Conservation (phyloP, 2,329 filamentous ascomycete species). For the Ramularia collo-cygni region DNA sequence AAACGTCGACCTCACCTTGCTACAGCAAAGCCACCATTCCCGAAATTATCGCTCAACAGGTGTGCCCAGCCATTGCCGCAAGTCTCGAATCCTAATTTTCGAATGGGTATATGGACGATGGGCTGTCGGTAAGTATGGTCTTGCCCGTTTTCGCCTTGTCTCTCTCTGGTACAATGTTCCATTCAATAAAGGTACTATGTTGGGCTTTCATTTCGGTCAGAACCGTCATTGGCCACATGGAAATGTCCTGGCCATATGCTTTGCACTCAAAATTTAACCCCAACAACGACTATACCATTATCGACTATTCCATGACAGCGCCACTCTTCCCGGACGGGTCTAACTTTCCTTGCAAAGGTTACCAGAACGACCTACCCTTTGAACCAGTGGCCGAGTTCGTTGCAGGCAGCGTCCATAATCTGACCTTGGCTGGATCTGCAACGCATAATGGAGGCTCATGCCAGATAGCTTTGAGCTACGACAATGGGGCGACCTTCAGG, state of each 20-base stretch:
- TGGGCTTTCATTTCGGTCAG: background rate
- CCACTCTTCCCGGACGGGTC: slow-evolving; percentile 55
- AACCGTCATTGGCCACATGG: slow-evolving; percentile 41
- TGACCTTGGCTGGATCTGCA: slow-evolving; percentile 56
- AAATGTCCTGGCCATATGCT: slow-evolving; percentile 50
- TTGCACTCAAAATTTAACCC: slow-evolving; percentile 47
- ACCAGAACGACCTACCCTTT: slow-evolving; percentile 46
- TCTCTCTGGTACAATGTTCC: background rate
- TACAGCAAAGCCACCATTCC: no score
- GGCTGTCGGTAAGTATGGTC: no score
- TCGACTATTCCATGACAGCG: slow-evolving; percentile 66
- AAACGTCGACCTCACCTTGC: no score
- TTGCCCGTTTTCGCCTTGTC: no score
- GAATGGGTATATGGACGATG: no score
- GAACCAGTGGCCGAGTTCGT: slow-evolving; percentile 53
- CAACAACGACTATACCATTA: slow-evolving; percentile 35
- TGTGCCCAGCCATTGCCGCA: no score
- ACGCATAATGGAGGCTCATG: slow-evolving; percentile 60
- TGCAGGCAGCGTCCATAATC: slow-evolving; percentile 55
- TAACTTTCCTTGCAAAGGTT: slow-evolving; percentile 73
- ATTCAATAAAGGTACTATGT: background rate
- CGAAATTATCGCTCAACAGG: no score
- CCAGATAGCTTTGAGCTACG: slow-evolving; percentile 65
- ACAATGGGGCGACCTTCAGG: slow-evolving; percentile 62
- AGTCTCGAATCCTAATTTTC: no score